Percentiles rank a stretch among this genome's conserved stretches.
These are phyloP conservation scores for Flaveria brownii DNA, from an alignment of 129 eudicot species.

Conservation along the genomic window DNA sequence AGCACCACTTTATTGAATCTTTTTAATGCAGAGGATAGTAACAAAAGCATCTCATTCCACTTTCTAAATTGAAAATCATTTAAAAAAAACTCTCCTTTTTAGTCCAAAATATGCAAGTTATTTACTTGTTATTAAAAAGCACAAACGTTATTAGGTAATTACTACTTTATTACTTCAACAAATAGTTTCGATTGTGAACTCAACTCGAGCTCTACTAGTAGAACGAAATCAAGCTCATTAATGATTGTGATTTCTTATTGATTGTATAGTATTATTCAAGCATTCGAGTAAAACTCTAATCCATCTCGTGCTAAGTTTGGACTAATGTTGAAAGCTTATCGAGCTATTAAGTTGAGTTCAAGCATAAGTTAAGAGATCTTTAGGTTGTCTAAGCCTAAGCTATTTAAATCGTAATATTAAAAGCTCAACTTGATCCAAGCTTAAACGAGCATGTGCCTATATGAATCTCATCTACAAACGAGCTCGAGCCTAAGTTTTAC, in stretches of 20 bases:
- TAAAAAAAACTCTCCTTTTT: not conserved
- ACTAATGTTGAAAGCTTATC: not conserved
- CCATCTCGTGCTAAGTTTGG: not conserved
- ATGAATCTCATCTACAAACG: too few relatives aligned
- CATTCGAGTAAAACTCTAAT: not conserved
- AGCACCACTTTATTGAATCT: slow-evolving; percentile 5
- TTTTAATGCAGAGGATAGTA: slow-evolving; percentile 1
- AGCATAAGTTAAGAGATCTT: not conserved
- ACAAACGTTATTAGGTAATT: not conserved
- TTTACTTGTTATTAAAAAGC: not conserved
- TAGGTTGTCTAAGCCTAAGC: too few relatives aligned
- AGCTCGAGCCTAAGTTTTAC: too few relatives aligned
- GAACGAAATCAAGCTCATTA: not conserved
- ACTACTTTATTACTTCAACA: not conserved
- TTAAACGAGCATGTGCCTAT: too few relatives aligned
- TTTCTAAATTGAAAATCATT: not conserved
- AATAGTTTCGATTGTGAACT: not conserved
- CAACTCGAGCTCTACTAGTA: not conserved
- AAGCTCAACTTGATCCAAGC: too few relatives aligned
- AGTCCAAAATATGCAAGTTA: not conserved
- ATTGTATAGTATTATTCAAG: not conserved
- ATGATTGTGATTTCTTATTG: not conserved
- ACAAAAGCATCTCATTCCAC: not conserved
- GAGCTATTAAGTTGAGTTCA: not conserved
- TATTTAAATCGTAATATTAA: too few relatives aligned